Evolutionary conservation across 108 stramenopile genomes (phyloP).

Genomic region (Fragilaria crotonensis): DNA sequence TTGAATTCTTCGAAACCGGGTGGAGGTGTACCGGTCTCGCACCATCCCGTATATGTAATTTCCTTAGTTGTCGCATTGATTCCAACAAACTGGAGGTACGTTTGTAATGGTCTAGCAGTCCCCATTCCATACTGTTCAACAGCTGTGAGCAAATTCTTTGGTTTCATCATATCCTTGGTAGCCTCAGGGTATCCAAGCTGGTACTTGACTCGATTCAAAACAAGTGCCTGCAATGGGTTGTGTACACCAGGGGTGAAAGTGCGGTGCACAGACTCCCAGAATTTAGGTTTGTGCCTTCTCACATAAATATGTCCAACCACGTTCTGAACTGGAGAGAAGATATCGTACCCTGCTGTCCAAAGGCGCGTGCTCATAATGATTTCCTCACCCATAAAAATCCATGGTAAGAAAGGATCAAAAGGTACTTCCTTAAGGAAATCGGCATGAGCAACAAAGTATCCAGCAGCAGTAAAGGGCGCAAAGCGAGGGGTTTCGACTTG

Average conservation of each 20-base stretch:
- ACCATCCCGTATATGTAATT: slow-evolving; percentile 71
- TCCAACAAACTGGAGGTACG: slow-evolving; percentile 70
- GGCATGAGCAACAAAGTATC: slow-evolving; percentile 67
- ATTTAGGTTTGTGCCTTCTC: slow-evolving; percentile 93
- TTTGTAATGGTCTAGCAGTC: slow-evolving; percentile 49
- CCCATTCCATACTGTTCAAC: slow-evolving; percentile 86
- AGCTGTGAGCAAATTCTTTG: slow-evolving; percentile 61
- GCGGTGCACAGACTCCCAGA: slow-evolving; percentile 94
- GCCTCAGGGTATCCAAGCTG: slow-evolving; percentile 85
- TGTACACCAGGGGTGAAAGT: slow-evolving; percentile 57
- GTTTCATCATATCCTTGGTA: slow-evolving; percentile 61
- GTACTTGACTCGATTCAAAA: slow-evolving; percentile 70
- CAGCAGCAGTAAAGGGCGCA: slow-evolving; percentile 78
- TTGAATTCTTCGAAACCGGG: slow-evolving; percentile 67
- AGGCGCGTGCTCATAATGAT: slow-evolving; percentile 84
- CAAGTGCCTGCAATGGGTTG: slow-evolving; percentile 69
- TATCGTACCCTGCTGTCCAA: slow-evolving; percentile 95
- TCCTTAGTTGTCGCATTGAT: slow-evolving; percentile 73
- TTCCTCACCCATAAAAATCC: slow-evolving; percentile 98
- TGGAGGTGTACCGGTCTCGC: slow-evolving; percentile 64
- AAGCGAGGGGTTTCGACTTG: slow-evolving; percentile 62
- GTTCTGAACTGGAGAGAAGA: slow-evolving; percentile 85
- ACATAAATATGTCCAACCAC: slow-evolving; percentile 88
- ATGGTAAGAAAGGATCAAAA: slow-evolving; percentile 96
- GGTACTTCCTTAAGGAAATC: slow-evolving; percentile 69